Evolutionary conservation across 2,329 filamentous ascomycete species (phyloP).

Genomic region (Aspergillus niger): DNA sequence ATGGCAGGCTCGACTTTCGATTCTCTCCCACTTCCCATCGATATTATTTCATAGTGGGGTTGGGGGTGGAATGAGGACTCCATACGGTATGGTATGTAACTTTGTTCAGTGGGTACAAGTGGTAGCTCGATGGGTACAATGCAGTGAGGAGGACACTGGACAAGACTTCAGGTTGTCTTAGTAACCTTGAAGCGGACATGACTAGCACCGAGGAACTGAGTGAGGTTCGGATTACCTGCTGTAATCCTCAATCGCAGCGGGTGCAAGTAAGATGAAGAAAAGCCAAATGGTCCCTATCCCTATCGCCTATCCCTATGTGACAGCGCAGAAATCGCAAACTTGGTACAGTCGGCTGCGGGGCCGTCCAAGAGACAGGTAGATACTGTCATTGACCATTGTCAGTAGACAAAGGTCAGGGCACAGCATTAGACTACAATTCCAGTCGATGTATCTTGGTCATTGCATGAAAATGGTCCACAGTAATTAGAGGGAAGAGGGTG

Average conservation of each 20-base stretch:
- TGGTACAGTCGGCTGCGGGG: conserved; percentile 28
- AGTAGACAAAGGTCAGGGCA: background rate
- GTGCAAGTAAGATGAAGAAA: background rate
- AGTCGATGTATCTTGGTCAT: conserved; percentile 8
- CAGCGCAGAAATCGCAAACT: conserved; percentile 26
- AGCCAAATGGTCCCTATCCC: conserved; percentile 7
- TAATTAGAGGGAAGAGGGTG: conserved; percentile 1
- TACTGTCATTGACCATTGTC: background rate
- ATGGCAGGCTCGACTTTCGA: conserved; percentile 6
- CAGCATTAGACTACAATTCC: conserved; percentile 1
- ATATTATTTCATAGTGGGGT: conserved; percentile 19
- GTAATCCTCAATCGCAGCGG: background rate
- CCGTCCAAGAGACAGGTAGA: conserved; percentile 13
- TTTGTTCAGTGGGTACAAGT: conserved; percentile 14
- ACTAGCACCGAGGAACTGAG: background rate
- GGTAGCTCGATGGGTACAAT: background rate
- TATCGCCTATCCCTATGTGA: conserved; percentile 19
- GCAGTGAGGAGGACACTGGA: background rate
- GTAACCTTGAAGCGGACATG: background rate
- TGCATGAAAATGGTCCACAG: conserved; percentile 5
- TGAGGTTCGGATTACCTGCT: background rate
- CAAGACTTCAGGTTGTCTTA: conserved; percentile 7
- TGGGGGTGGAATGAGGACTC: conserved; percentile 17
- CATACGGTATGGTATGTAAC: conserved; percentile 24
- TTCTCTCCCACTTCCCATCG: background rate